Base-by-base conservation (phyloP, 208 protist species). In the Leishmania guyanensis region DNA sequence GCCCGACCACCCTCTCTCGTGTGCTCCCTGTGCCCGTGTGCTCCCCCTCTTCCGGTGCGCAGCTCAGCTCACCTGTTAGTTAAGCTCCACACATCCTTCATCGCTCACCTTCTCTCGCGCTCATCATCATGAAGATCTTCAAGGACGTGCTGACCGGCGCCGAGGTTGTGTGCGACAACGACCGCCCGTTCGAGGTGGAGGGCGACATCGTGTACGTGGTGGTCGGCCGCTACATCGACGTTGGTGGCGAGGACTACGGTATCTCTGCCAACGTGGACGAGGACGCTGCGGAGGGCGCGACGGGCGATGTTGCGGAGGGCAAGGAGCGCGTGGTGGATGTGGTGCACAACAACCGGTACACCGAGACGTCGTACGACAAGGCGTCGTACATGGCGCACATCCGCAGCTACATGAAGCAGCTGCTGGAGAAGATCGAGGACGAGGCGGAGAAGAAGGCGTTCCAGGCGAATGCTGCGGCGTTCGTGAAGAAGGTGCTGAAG, bases 301-400 rank as follows among this genome's bases (percentile, higher is more conserved):
- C 91, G 33, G 92, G 93, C 65, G 94, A 97, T 16, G 89, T 95
- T 68, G 94, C 87, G 64, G 89, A 96, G 70, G 86, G 88, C 79
- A 95, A 95, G 88, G 77, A 94, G 84, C 92, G 90, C 51, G 93
- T 96, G 33, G 84, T 98, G 50, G 94, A 98, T 84, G 80, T 98
- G 65, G 91, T 98, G 85, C 68, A 97, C 93, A 93, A 92, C 87
- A 97, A 97, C 87, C 91, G 93, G 84, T 96, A 98, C 90, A 93
- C 89, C 74, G 94, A 97, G 91, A 98, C 95, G 62, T 91, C 80
- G 85, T 98, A 97, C 90, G 96, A 98, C 91, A 98, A 98, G 94
- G 90, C 91, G 74, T 92, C 88, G 53, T 98, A 97, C 91, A 97
- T 95, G 89, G 93, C 93, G 68, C 92, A 98, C 93, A 96, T 98